Conservation (phyloP, 2,329 filamentous ascomycete genomes). For the Rhytidhysteron rufulum region DNA sequence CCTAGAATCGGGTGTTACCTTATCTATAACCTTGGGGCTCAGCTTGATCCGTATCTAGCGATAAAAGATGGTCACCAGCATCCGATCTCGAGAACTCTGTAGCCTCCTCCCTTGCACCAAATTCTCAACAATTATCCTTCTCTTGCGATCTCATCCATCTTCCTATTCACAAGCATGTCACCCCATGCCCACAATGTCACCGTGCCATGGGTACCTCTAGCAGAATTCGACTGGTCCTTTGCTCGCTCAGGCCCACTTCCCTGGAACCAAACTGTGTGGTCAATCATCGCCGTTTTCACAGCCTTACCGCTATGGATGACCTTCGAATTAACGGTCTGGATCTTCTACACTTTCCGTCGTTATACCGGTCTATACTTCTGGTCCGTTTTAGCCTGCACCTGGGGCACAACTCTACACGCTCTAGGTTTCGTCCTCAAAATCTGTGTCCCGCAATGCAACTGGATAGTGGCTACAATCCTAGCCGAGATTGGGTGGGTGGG, state of each 20-base stretch:
- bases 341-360: conserved; percentile 43
- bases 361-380: conserved; percentile 45
- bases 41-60: too few species aligned
- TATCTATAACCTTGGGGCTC: too few species aligned
- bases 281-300: conserved; percentile 8
- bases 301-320: conserved; percentile 32
- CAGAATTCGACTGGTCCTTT: conserved; percentile 7
- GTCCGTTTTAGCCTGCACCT: conserved; percentile 38
- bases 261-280: conserved; percentile 10
- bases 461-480: conserved; percentile 39
- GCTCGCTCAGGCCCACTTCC: conserved; percentile 6
- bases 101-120: too few species aligned
- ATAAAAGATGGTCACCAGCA: too few species aligned
- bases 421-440: conserved; percentile 43
- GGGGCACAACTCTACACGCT: conserved; percentile 41
- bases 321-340: conserved; percentile 12
- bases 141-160: too few species aligned
- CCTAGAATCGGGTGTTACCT: too few species aligned
- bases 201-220: conserved; percentile 5
- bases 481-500: conserved; percentile 48
- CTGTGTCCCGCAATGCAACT: conserved; percentile 4
- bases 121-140: too few species aligned
- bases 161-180: not conserved
- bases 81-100: too few species aligned
- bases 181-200: conserved; percentile 6